Evolutionary conservation across 441 rosid genomes (phyloP), one percentile per base, ranked within the genome.

Genomic region (Manihot esculenta): DNA sequence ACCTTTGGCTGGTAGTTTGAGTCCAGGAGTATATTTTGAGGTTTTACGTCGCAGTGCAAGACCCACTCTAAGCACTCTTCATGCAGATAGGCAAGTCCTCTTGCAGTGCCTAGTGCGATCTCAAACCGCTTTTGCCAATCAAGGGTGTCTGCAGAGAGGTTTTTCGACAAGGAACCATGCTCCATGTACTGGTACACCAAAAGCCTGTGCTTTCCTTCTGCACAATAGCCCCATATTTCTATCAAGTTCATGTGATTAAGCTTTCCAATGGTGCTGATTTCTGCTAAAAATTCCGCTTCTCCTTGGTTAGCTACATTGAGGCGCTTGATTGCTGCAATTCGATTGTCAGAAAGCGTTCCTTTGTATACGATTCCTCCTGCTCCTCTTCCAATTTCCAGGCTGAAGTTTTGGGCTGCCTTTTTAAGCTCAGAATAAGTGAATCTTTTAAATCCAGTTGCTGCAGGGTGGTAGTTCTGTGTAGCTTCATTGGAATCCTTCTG

Each of bases 291-390:
- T 2, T 73, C 77, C 4, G 62, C 80, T 38, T 69, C 80, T 38
- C 72, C 80, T 58, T 69, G 66, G 30, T 64, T 27, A 0, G 74
- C 44, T 45, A 13, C 60, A 18, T 51, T n/a, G 0, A 77, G 74
- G 45, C 23, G 51, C 41, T 77, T 77, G 55, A 77, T 64, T 51
- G 80, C 80, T 4, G 63, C 77, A 9, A 69, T 60, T 49, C 74
- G 66, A 35, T 58, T 6, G 47, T 64, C 68, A 0, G 60, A 30
- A 24, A 73, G 20, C 3, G 4, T 60, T 8, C 97, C 99, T 76
- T 85, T 92, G 75, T 78, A 94, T 42, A 94, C 99, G 35, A 86
- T 85, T 13, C 99, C 96, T 26, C 92, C 93, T 47, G 85, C 97
- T 51, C 99, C 99, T 66, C 92, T 91, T 64, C 92, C 86, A 3